phyloP scores from a whole-genome alignment of 2,329 filamentous ascomycete genomes.

The Botryosphaeria dothidea region DNA sequence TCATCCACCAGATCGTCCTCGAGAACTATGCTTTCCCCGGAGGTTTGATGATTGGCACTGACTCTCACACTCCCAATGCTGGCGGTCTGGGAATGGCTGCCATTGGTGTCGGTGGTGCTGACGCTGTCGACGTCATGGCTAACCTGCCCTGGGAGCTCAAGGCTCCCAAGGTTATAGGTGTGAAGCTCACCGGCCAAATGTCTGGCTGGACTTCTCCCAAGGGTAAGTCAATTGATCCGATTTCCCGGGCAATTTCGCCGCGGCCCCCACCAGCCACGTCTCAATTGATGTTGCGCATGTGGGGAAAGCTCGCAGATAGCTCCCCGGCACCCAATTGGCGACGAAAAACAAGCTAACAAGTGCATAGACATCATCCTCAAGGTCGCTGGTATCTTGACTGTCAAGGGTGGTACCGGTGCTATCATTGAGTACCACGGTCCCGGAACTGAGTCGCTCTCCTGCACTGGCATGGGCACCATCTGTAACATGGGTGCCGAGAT shows the following conservation, averaged over 20 bases:
- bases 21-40: slow-evolving; percentile 99
- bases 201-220: slow-evolving; percentile 93
- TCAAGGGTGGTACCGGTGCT: slow-evolving; percentile 95
- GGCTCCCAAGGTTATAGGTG: slow-evolving; percentile 95
- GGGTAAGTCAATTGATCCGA: slow-evolving; percentile 56
- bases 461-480: slow-evolving; percentile 87
- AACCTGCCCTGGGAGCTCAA: slow-evolving; percentile 97
- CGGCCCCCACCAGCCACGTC: slow-evolving; percentile 3
- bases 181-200: slow-evolving; percentile 87
- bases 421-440: slow-evolving; percentile 78
- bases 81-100: slow-evolving; percentile 94
- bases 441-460: slow-evolving; percentile 72
- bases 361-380: slow-evolving; percentile 86
- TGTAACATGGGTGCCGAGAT: slow-evolving; percentile 64
- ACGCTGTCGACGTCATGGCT: slow-evolving; percentile 98
- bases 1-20: slow-evolving; percentile 97
- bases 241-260: slow-evolving; percentile 11
- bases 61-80: slow-evolving; percentile 96
- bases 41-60: slow-evolving; percentile 95
- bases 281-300: neutral
- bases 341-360: neutral
- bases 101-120: slow-evolving; percentile 96
- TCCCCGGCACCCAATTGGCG: neutral
- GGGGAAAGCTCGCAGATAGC: neutral
- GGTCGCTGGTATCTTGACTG: slow-evolving; percentile 93